Conservation (phyloP, 192 early-diverging fungal genomes). For the Coemansia umbellata region DNA sequence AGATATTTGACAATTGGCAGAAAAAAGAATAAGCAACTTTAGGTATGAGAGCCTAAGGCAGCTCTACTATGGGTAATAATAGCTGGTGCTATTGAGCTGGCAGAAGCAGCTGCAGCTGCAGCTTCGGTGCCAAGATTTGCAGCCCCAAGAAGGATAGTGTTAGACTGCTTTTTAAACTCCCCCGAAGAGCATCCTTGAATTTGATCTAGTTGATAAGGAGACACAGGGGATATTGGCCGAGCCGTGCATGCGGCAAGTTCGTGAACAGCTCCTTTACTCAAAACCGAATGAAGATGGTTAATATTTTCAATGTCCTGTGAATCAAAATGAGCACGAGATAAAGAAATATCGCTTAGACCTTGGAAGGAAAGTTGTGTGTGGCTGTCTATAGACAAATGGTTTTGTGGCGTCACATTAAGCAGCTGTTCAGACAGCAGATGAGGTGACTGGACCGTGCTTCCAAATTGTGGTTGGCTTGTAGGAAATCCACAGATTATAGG, state of each 20-base stretch:
- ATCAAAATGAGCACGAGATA: conserved; percentile 30
- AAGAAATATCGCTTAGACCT: conserved; percentile 24
- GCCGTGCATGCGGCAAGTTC: conserved; percentile 10
- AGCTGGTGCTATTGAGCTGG: background rate
- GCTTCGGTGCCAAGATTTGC: background rate
- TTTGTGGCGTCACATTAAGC: conserved; percentile 13
- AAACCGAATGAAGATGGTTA: conserved; percentile 28
- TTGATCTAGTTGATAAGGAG: conserved; percentile 46
- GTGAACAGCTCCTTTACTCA: conserved; percentile 23
- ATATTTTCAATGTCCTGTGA: conserved; percentile 36
- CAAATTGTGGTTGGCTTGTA: conserved; percentile 16
- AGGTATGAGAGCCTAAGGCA: background rate
- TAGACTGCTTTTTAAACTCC: conserved; percentile 28
- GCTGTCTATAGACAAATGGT: conserved; percentile 26
- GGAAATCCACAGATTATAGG: conserved; percentile 27
- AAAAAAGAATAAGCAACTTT: no score
- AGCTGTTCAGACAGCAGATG: conserved; percentile 31
- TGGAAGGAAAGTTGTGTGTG: conserved; percentile 29
- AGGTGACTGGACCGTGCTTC: conserved; percentile 24
- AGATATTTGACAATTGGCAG: no score
- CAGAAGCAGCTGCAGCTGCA: conserved; percentile 3
- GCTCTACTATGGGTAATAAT: background rate
- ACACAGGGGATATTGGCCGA: conserved; percentile 44
- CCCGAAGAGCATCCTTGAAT: conserved; percentile 27
- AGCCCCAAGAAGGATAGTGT: background rate